A percentile compares a stretch with the other conserved stretches of the same genome.
Conservation (phyloP, 371 early-diverging fungal species). For the Mortierella sp. region DNA sequence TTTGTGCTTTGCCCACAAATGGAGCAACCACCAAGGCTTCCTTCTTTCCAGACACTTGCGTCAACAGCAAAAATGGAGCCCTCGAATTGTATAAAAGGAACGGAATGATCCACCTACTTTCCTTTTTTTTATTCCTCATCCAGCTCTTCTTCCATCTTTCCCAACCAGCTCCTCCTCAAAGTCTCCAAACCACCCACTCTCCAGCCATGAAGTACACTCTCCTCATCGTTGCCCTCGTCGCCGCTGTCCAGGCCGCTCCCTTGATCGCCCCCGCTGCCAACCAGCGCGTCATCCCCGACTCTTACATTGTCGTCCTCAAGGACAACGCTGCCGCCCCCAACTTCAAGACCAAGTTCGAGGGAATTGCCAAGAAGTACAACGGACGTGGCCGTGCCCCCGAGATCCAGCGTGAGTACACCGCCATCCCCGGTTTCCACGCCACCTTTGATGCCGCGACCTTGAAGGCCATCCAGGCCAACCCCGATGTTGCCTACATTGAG, state of each 20-base stretch:
- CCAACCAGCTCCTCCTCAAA: background rate
- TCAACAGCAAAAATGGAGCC: background rate
- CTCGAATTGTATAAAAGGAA: conserved; percentile 17
- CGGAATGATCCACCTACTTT: background rate
- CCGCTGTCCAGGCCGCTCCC: conserved; percentile 35
- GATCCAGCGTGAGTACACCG: conserved; percentile 18
- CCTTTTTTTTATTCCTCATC: conserved; percentile 21
- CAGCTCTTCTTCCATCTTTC: background rate
- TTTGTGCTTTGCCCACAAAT: background rate
- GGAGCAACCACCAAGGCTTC: background rate
- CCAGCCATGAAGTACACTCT: conserved; percentile 37
- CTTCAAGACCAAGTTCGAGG: conserved; percentile 28
- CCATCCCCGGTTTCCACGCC: conserved; percentile 32
- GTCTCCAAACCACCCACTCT: background rate
- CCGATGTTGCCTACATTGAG: conserved; percentile 54
- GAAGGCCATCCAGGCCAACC: conserved; percentile 31
- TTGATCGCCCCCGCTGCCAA: conserved; percentile 16
- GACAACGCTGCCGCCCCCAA: background rate
- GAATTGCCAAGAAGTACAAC: conserved; percentile 24
- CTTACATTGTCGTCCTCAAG: conserved; percentile 47
- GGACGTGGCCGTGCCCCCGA: conserved; percentile 20
- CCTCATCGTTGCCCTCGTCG: conserved; percentile 31
- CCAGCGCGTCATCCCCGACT: conserved; percentile 36
- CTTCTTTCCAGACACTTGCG: background rate
- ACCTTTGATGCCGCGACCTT: conserved; percentile 19